A percentile compares a stretch with the other conserved stretches of the same genome.
These are phyloP conservation scores for Zygosaccharomyces sapae DNA, from an alignment of 1,139 yeast species.

Conservation along the genomic window DNA sequence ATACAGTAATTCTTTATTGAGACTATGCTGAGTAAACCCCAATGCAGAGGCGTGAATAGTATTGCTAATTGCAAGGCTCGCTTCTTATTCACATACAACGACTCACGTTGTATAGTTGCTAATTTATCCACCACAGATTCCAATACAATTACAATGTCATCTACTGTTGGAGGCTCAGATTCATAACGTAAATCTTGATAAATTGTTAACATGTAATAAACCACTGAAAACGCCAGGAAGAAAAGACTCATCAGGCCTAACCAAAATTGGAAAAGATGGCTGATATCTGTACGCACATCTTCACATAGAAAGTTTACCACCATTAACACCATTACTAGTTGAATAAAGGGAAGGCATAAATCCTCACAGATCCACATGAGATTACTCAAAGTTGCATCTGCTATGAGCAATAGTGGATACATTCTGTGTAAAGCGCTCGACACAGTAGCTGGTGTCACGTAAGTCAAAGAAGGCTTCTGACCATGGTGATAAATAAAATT, in stretches of 20 bases:
- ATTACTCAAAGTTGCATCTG: conserved; percentile 24
- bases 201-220: conserved; percentile 25
- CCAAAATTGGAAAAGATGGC: conserved; percentile 17
- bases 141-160: conserved; percentile 29
- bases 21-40: conserved; percentile 13
- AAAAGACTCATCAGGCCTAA: conserved; percentile 21
- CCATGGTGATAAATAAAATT: conserved; percentile 24
- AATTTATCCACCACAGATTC: conserved; percentile 30
- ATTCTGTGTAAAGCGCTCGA: conserved; percentile 20
- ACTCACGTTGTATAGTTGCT: conserved; percentile 21
- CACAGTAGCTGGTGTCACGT: conserved; percentile 18
- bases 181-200: conserved; percentile 17
- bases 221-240: conserved; percentile 16
- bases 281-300: conserved; percentile 2
- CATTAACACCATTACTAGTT: conserved; percentile 17
- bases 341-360: conserved; percentile 22
- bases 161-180: conserved; percentile 34
- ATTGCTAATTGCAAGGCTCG: conserved; percentile 8
- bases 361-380: conserved; percentile 29
- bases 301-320: conserved; percentile 9
- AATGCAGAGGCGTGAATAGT: conserved; percentile 17
- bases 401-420: conserved; percentile 25
- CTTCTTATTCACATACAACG: conserved; percentile 12
- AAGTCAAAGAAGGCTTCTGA: conserved; percentile 26
- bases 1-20: conserved; percentile 16